phyloP scores from a whole-genome alignment of 2,329 filamentous ascomycete species.

The Botryotinia narcissicola region DNA sequence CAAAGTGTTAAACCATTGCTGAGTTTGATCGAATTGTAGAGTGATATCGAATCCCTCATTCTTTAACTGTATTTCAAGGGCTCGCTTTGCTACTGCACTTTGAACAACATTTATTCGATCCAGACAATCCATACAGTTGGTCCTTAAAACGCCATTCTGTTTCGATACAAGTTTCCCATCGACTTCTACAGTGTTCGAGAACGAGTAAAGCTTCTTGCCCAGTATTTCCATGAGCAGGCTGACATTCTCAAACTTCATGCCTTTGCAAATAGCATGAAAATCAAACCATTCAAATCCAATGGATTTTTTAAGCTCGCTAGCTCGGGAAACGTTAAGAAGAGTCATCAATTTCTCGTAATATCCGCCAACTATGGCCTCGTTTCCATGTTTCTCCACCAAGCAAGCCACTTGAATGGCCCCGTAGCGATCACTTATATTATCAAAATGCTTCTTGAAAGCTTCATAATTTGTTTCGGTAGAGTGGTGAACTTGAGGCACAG shows the following conservation, averaged over 20 bases:
- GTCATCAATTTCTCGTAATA: constrained; percentile 70
- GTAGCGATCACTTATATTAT: constrained; percentile 65
- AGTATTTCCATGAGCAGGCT: constrained; percentile 72
- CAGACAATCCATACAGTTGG: constrained; percentile 98
- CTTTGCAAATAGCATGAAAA: constrained; percentile 86
- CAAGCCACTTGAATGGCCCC: constrained; percentile 76
- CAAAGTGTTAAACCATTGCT: constrained; percentile 89
- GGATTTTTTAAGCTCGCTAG: constrained; percentile 37
- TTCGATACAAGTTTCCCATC: constrained; percentile 44
- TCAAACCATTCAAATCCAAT: constrained; percentile 94
- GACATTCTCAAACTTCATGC: constrained; percentile 98
- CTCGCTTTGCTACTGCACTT: constrained; percentile 81
- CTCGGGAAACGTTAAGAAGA: constrained; percentile 61
- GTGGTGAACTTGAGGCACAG: constrained; percentile 77
- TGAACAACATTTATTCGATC: constrained; percentile 96
- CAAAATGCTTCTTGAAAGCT: constrained; percentile 79
- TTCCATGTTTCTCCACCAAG: constrained; percentile 83
- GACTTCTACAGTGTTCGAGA: constrained; percentile 66
- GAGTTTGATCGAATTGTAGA: constrained; percentile 72
- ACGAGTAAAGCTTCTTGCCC: constrained; percentile 62
- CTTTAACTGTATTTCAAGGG: constrained; percentile 76
- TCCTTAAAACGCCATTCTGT: constrained; percentile 79
- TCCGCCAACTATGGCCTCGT: constrained; percentile 75
- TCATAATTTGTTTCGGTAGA: constrained; percentile 73
- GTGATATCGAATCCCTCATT: constrained; percentile 74